Percentiles rank a stretch among this genome's conserved stretches.
Conservation (phyloP, 352 stramenopile genomes). For the Phytophthora hybrid region DNA sequence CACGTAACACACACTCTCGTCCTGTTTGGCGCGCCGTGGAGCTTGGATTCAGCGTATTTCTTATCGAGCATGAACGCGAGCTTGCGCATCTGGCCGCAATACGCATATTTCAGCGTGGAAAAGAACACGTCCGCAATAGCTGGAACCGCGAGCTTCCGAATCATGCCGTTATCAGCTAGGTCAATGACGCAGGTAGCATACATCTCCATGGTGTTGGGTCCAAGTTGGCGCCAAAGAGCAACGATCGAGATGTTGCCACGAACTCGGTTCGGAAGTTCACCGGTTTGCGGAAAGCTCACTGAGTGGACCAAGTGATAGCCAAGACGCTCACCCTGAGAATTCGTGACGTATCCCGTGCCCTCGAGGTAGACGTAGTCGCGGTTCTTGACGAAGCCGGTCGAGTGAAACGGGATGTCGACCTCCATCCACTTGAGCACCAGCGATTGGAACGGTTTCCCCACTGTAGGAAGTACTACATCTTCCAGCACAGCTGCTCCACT, state of each 20-base stretch:
- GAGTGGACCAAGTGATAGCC: conserved; percentile 33
- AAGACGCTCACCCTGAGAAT: conserved; percentile 11
- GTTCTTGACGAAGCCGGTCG: background rate
- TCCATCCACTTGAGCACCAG: conserved; percentile 1
- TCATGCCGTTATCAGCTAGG: conserved; percentile 6
- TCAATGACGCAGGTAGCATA: conserved; percentile 22
- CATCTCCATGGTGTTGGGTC: conserved; percentile 11
- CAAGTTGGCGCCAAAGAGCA: conserved; percentile 16
- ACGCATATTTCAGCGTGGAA: conserved; percentile 14
- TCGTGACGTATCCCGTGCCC: background rate
- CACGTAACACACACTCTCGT: background rate
- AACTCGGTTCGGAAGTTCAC: conserved; percentile 16
- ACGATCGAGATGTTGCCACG: conserved; percentile 19
- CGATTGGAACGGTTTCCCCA: background rate
- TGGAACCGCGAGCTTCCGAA: conserved; percentile 15
- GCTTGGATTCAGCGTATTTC: background rate
- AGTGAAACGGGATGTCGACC: conserved; percentile 6
- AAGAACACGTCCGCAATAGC: conserved; percentile 19
- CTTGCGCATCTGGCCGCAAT: conserved; percentile 16
- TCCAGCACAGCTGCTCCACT: background rate
- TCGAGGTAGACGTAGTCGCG: background rate
- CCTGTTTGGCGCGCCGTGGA: background rate
- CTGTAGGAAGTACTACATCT: background rate
- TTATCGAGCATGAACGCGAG: background rate
- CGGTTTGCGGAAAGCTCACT: conserved; percentile 29